A percentile compares a stretch with the other conserved stretches of the same genome.
phyloP scores from a whole-genome alignment of 1,139 yeast species.

The Geotrichum phurueaensis region DNA sequence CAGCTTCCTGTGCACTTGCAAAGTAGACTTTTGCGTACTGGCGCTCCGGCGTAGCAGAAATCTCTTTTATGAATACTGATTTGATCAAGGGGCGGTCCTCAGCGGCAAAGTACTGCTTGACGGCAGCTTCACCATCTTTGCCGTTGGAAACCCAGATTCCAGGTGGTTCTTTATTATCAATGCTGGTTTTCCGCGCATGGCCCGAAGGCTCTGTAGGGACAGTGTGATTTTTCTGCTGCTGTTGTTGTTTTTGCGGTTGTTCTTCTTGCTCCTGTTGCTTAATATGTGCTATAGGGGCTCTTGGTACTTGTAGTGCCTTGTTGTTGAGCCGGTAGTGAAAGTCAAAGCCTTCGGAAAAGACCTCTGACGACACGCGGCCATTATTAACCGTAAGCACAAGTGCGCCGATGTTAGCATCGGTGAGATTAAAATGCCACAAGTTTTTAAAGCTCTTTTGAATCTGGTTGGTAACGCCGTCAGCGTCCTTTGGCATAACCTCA shows the following conservation, averaged over 20 bases:
- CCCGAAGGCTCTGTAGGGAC: slow-evolving; percentile 12
- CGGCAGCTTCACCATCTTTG: slow-evolving; percentile 32
- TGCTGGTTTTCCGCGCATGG: not conserved
- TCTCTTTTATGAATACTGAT: slow-evolving; percentile 30
- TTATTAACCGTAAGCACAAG: slow-evolving; percentile 39
- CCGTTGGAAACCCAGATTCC: slow-evolving; percentile 40
- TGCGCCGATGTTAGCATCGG: slow-evolving; percentile 51
- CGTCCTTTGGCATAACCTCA: slow-evolving; percentile 51
- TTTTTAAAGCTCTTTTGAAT: slow-evolving; percentile 61
- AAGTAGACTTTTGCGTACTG: slow-evolving; percentile 39
- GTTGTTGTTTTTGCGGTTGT: not conserved
- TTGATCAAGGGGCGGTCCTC: slow-evolving; percentile 33
- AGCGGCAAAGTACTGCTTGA: slow-evolving; percentile 31
- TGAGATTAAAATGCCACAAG: slow-evolving; percentile 71
- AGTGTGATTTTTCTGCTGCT: not conserved
- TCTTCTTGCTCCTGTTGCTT: not conserved
- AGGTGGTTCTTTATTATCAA: slow-evolving; percentile 19
- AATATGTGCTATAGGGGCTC: slow-evolving; percentile 6
- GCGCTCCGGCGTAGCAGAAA: slow-evolving; percentile 27
- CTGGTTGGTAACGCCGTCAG: slow-evolving; percentile 35
- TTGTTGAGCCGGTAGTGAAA: slow-evolving; percentile 39
- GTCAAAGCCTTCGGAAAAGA: slow-evolving; percentile 46
- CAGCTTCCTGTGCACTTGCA: slow-evolving; percentile 33
- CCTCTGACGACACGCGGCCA: slow-evolving; percentile 42
- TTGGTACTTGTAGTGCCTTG: slow-evolving; percentile 1